These are phyloP conservation scores for Pseudomonodictys pantanalensis DNA, from an alignment of 495 filamentous ascomycete species.

Conservation along the genomic window DNA sequence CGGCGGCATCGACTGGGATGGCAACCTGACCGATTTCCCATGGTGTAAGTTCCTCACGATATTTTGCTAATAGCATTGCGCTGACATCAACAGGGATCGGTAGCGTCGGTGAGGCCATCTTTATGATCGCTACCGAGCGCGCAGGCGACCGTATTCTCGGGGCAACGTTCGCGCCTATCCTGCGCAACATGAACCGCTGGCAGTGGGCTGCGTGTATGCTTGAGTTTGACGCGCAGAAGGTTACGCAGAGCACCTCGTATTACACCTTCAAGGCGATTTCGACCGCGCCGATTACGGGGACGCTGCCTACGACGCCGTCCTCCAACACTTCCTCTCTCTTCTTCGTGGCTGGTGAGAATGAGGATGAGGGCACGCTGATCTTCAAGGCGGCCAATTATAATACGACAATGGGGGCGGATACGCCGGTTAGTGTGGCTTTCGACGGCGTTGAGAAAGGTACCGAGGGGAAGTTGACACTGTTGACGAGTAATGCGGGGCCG, in stretches of 20 bases:
- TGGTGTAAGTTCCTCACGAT: too few relatives aligned
- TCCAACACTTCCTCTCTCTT: slow-evolving; percentile 16
- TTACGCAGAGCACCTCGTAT: slow-evolving; percentile 47
- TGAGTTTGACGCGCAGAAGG: slow-evolving; percentile 47
- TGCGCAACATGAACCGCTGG: slow-evolving; percentile 51
- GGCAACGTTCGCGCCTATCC: slow-evolving; percentile 45
- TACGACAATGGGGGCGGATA: slow-evolving; percentile 13
- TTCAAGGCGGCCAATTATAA: slow-evolving; percentile 28
- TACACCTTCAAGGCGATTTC: slow-evolving; percentile 43
- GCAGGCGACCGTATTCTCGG: slow-evolving; percentile 38
- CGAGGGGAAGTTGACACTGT: slow-evolving; percentile 20
- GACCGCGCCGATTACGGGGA: slow-evolving; percentile 42
- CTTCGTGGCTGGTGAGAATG: slow-evolving; percentile 13
- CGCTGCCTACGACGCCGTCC: slow-evolving; percentile 40
- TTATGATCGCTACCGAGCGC: slow-evolving; percentile 35
- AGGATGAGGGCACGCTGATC: not conserved
- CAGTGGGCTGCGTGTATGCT: slow-evolving; percentile 50
- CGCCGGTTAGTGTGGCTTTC: slow-evolving; percentile 17
- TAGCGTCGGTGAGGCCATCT: slow-evolving; percentile 37
- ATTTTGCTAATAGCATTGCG: too few relatives aligned
- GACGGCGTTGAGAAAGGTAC: slow-evolving; percentile 13
- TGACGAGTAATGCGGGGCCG: slow-evolving; percentile 9
- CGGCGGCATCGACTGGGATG: slow-evolving; percentile 29
- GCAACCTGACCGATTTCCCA: slow-evolving; percentile 20
- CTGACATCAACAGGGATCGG: too few relatives aligned